phyloP scores from a whole-genome alignment of 108 stramenopile genomes.

The Heterococcus sp. region DNA sequence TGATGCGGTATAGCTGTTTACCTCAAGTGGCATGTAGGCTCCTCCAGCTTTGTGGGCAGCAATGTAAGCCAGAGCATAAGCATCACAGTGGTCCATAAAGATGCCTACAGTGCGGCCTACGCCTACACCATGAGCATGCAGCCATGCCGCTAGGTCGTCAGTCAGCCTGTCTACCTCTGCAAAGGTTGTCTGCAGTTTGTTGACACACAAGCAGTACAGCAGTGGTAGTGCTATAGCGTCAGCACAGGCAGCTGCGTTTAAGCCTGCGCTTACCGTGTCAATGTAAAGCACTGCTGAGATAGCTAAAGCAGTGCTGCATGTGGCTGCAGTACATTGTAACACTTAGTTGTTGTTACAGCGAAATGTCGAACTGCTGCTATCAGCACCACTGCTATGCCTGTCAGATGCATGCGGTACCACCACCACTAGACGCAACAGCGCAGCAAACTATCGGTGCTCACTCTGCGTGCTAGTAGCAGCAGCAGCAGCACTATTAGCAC shows the following conservation, averaged over 20 bases:
- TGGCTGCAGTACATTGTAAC: neutral
- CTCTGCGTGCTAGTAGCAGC: too few species aligned
- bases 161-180: constrained; percentile 48
- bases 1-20: neutral
- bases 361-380: neutral
- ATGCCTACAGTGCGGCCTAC: constrained; percentile 49
- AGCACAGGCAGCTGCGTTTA: neutral
- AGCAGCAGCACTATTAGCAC: too few species aligned
- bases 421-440: neutral
- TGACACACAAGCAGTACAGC: neutral
- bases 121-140: constrained; percentile 37
- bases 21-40: constrained; percentile 65
- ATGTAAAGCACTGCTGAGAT: neutral
- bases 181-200: constrained; percentile 31
- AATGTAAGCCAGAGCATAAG: constrained; percentile 65
- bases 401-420: too few species aligned
- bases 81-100: constrained; percentile 61
- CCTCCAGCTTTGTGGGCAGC: constrained; percentile 55
- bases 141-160: constrained; percentile 38
- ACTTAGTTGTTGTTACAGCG: neutral
- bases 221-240: neutral
- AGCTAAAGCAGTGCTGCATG: neutral
- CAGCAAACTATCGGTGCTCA: neutral
- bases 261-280: neutral
- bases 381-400: too few species aligned